Evolutionary conservation across 2,329 filamentous ascomycete genomes (phyloP), one percentile per base, ranked within the genome.

Genomic region (Fusarium musae): DNA sequence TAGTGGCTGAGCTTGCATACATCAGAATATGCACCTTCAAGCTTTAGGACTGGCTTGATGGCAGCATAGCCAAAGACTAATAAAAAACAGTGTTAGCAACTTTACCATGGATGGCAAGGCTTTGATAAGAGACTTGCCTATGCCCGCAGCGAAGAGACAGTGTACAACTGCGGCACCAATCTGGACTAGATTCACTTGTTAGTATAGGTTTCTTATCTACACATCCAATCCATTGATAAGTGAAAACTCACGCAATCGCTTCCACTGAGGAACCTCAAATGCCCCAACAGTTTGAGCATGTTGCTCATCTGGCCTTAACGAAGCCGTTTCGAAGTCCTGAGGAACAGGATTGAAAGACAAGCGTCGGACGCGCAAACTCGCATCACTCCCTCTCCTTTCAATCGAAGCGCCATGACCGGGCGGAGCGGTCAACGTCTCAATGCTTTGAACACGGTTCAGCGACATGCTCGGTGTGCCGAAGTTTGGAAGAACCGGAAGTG

Each of bases 21-120:
- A 56, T 93, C 86, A 44, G 85, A 85, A 80, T 95, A 96, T 15
- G 93, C 91, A 6, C 91, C 91, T 79, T 95, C 91, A 17, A 86
- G 82, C 69, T 95, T 92, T 32, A 97, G 85, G 13, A 96, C 89
- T 1, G 94, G 93, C 80, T 96, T 97, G 75, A 97, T 86, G 17
- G 94, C 93, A 19, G 94, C 94, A 81, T 94, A 97, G 39, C 94
- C 94, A 82, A 96, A 96, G 23, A 96, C 90, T 74, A 37, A 23
- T 74, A 26, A 26, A 5, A 37, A 23, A 43, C 11, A 47, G 15
- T 13, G 21, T 68, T 32, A 66, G 47, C 19, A 40, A 23, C 23
- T 32, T 32, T 7, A 9, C 19, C 19, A 26, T 19, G 11, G 28
- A 26, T n/a, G 8, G n/a, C 17, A 42, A n/a, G 8, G 16, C 2